Conservation (phyloP, 208 protist species). For the Acanthamoeba royreba region DNA sequence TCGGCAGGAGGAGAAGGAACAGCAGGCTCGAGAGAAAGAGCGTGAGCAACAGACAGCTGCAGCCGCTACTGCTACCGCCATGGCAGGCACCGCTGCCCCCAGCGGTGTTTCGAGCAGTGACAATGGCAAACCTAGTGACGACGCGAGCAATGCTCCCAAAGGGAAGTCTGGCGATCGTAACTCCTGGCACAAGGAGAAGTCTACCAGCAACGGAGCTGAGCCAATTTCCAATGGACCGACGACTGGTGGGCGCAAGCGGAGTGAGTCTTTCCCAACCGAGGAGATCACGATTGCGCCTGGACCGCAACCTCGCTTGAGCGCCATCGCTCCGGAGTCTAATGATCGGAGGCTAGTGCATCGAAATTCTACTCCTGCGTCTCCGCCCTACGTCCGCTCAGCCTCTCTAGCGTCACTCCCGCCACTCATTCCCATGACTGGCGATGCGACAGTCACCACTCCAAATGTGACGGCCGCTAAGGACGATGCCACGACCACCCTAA, state of each 20-base stretch:
- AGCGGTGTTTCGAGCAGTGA: background rate
- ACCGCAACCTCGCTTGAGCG: background rate
- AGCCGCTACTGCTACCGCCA: background rate
- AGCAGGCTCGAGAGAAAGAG: background rate
- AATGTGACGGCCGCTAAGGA: background rate
- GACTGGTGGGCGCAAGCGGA: background rate
- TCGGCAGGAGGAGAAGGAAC: background rate
- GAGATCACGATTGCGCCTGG: background rate
- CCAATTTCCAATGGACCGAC: too few species aligned
- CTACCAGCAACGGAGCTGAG: background rate
- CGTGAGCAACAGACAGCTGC: background rate
- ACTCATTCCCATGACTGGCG: background rate
- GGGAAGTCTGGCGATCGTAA: too few species aligned
- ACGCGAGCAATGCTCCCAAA: too few species aligned
- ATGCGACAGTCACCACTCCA: background rate
- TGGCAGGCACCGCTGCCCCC: too few species aligned
- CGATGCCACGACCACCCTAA: background rate
- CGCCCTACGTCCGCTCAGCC: background rate
- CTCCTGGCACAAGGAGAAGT: too few species aligned
- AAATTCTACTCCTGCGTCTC: background rate
- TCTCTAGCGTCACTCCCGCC: background rate
- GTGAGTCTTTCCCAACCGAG: background rate
- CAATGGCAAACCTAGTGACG: too few species aligned
- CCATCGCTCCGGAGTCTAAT: background rate
- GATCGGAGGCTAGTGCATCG: background rate